Conservation (phyloP, 805 yeast species). For the Kazachstania psychrophila region DNA sequence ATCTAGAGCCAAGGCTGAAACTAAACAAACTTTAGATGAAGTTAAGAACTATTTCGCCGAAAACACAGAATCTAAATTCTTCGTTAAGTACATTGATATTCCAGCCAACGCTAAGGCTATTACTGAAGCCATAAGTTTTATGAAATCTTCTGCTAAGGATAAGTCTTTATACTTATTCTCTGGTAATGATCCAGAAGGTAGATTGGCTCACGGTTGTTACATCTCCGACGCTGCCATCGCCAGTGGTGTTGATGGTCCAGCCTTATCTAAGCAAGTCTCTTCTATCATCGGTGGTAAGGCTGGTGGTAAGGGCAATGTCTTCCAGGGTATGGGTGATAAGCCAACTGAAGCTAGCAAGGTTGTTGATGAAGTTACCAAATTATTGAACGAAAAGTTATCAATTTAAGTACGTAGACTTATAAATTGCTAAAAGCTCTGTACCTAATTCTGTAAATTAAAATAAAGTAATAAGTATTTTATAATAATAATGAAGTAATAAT, state of each 20-base stretch:
- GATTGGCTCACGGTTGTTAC: slow-evolving; percentile 94
- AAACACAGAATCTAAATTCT: slow-evolving; percentile 42
- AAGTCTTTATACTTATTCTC: slow-evolving; percentile 75
- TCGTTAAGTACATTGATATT: slow-evolving; percentile 61
- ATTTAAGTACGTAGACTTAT: no score
- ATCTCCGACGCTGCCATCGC: slow-evolving; percentile 61
- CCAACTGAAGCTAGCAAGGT: slow-evolving; percentile 63
- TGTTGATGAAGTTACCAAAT: slow-evolving; percentile 53
- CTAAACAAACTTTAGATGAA: slow-evolving; percentile 68
- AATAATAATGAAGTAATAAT: no score
- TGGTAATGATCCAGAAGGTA: slow-evolving; percentile 51
- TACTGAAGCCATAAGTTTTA: slow-evolving; percentile 79
- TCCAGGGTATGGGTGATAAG: slow-evolving; percentile 94
- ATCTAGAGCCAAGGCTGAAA: slow-evolving; percentile 78
- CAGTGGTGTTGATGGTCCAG: slow-evolving; percentile 67
- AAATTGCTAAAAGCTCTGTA: no score
- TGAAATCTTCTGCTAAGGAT: slow-evolving; percentile 66
- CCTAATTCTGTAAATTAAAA: no score
- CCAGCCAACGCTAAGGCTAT: slow-evolving; percentile 86
- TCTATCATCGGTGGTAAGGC: slow-evolving; percentile 86
- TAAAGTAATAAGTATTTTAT: no score
- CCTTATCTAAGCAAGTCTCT: slow-evolving; percentile 63
- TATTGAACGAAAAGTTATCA: slow-evolving; percentile 49
- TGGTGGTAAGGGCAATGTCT: slow-evolving; percentile 95
- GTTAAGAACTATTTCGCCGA: slow-evolving; percentile 60